Conservation (phyloP, 1,284 basidiomycete genomes). For the Neolentinus lepideus region DNA sequence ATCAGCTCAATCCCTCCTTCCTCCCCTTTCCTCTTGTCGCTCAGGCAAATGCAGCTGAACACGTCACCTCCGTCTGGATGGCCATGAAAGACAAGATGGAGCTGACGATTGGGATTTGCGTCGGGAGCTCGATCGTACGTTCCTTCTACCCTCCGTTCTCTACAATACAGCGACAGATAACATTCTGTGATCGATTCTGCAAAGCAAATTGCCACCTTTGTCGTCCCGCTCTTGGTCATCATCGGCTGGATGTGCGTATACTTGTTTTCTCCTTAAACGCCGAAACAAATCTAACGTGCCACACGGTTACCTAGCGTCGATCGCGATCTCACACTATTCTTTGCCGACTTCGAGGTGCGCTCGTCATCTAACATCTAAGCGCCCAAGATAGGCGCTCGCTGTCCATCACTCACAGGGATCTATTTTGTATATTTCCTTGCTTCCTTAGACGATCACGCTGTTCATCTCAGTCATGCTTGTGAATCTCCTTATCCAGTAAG, state of each 20-base stretch:
- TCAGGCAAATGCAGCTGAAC: conserved; percentile 70
- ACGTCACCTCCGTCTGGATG: conserved; percentile 86
- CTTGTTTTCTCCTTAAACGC: neutral
- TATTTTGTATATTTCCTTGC: conserved; percentile 28
- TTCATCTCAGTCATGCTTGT: conserved; percentile 84
- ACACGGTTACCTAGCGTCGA: conserved; percentile 12
- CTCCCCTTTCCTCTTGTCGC: neutral
- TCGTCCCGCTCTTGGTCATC: conserved; percentile 79
- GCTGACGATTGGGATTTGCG: conserved; percentile 81
- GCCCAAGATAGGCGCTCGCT: neutral
- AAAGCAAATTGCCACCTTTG: conserved; percentile 86
- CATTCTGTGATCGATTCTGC: neutral
- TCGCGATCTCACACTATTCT: conserved; percentile 80
- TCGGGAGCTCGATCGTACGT: conserved; percentile 83
- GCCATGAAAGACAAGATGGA: conserved; percentile 86
- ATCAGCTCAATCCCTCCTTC: neutral
- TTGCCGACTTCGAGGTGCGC: conserved; percentile 69
- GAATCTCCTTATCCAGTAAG: conserved; percentile 71
- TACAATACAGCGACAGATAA: neutral
- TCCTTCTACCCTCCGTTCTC: conserved; percentile 2
- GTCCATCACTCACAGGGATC: neutral
- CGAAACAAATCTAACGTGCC: conserved; percentile 4
- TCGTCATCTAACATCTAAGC: neutral
- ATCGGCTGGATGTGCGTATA: conserved; percentile 69
- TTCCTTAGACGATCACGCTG: conserved; percentile 64